Evolutionary conservation across 805 yeast genomes (phyloP), one percentile per base, ranked within the genome.

Genomic region (Yarrowia osloensis): DNA sequence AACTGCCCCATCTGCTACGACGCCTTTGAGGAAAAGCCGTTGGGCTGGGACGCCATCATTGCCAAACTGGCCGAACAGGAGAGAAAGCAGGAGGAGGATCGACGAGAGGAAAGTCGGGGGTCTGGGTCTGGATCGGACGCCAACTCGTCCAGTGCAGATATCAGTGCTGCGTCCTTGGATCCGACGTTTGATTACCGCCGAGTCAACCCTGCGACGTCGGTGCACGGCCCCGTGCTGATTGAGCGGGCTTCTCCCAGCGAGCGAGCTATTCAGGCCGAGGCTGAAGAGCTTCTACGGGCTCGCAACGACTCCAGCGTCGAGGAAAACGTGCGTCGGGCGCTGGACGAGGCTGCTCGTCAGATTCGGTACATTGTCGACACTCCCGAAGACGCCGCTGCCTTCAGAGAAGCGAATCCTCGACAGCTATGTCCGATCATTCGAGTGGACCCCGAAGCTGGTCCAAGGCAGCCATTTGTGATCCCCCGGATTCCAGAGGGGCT

Each of bases 1-100:
- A 29, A 13, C 7, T 61, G 66, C 13, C 66, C 66, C 4, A 61
- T 61, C 33, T 61, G 66, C 44, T 61, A 61, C 54, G 66, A 61
- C 8, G 66, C 31, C 31, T 61, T 61, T 11, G 54, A 29, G 11
- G 66, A 44, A 9, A 61, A 44, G 24, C 52, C 52, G n/a, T 49
- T 57, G 19, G 63, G 66, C 22, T 61, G 54, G 52, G 66, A 61
- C 44, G 66, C 54, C 29, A 44, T 61, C 13, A 26, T 46, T 3
- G 52, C 28, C 17, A 61, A 44, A 33, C 19, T 44, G 31, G 66
- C 66, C 13, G 54, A 61, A 33, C 49, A 19, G 22, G 54, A 44
- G 31, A 17, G 40, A 5, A 31, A 44, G 11, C 24, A 31, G 31
- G 66, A 44, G 33, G 33, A 46, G 12, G 49, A 13, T 3, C 4